Percentiles rank a stretch among this genome's conserved stretches.
Conservation (phyloP, 176 grass and related monocot species). For the Musa acuminata region DNA sequence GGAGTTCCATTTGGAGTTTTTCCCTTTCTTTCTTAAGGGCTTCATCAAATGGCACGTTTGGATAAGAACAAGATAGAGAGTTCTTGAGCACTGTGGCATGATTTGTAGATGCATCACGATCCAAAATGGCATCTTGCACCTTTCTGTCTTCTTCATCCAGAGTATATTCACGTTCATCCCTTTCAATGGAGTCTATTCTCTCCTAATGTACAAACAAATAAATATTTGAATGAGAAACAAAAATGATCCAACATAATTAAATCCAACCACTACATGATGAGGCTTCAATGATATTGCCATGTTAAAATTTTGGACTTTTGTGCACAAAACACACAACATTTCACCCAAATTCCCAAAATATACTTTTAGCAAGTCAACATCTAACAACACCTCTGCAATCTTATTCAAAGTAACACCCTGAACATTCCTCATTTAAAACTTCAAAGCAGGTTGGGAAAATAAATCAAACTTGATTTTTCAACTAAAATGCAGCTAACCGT, state of each 20-base stretch:
- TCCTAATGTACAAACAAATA: constrained; percentile 35
- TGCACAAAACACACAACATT: not conserved
- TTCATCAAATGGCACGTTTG: constrained; percentile 81
- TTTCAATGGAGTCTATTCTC: constrained; percentile 72
- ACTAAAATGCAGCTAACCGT: not conserved
- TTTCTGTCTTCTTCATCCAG: constrained; percentile 96
- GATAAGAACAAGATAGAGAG: constrained; percentile 81
- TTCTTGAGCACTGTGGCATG: constrained; percentile 72
- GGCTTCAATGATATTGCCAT: not conserved
- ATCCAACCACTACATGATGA: not conserved
- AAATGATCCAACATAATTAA: not conserved
- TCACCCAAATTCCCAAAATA: not conserved
- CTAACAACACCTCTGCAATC: not conserved
- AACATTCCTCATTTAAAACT: not conserved
- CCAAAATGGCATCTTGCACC: constrained; percentile 69
- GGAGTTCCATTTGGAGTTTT: constrained; percentile 90
- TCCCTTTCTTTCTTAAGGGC: constrained; percentile 84
- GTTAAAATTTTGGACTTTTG: not conserved
- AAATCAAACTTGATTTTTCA: not conserved
- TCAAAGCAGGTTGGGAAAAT: not conserved
- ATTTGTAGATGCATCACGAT: constrained; percentile 51
- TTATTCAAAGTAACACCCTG: not conserved
- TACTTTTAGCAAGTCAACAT: not conserved
- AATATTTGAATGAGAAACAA: constrained; percentile 4
- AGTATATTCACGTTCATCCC: constrained; percentile 89